Percentiles rank a stretch among this genome's conserved stretches.
phyloP scores from a whole-genome alignment of 345 rosid species.

The Sapria himalayana region DNA sequence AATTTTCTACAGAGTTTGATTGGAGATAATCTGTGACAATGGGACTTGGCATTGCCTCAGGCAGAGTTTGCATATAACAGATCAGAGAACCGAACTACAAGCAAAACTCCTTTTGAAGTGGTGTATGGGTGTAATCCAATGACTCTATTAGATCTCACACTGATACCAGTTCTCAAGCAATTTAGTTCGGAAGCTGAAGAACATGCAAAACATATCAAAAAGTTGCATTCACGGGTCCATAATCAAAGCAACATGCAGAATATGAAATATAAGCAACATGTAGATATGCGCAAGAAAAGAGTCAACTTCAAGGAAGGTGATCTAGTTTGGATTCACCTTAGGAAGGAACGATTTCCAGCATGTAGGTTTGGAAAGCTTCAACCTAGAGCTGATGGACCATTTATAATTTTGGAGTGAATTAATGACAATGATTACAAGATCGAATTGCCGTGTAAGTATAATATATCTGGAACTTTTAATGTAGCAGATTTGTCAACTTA shows the following conservation, averaged over 20 bases:
- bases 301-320: not conserved
- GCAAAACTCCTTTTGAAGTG: not conserved
- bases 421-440: too few relatives aligned
- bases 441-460: too few relatives aligned
- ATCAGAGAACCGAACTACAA: not conserved
- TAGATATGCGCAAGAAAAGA: not conserved
- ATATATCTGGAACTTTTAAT: too few relatives aligned
- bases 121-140: conserved; percentile 1
- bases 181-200: not conserved
- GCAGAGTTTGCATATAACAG: not conserved
- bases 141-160: not conserved
- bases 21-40: not conserved
- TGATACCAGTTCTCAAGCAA: not conserved
- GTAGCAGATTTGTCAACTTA: too few relatives aligned
- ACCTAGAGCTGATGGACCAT: not conserved
- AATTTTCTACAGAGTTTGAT: conserved; percentile 2
- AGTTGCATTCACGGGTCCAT: not conserved
- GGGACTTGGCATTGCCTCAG: not conserved
- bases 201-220: too few relatives aligned
- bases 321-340: not conserved
- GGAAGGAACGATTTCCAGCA: not conserved
- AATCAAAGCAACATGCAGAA: too few relatives aligned
- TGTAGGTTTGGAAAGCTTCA: not conserved
- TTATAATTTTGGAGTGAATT: not conserved
- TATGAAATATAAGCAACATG: not conserved